These are phyloP conservation scores for Microthlaspi erraticum DNA, from an alignment of 345 rosid species.

Conservation along the genomic window DNA sequence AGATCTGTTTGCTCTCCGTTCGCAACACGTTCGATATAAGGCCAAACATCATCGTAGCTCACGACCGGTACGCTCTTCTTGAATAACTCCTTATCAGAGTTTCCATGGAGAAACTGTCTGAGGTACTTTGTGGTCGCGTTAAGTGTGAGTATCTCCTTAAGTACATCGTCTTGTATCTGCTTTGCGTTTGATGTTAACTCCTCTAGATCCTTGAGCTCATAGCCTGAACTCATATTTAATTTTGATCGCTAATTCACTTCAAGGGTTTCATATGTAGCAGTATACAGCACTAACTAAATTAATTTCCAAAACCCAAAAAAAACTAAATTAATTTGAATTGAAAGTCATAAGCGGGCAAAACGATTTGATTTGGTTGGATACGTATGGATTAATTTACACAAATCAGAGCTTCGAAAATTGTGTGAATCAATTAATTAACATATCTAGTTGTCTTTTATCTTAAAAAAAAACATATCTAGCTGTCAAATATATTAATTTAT, in stretches of 20 bases:
- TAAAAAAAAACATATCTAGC: no score
- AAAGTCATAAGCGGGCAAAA: no score
- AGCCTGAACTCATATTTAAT: not conserved
- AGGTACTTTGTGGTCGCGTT: not conserved
- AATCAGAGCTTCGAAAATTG: no score
- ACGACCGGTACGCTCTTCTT: conserved; percentile 60
- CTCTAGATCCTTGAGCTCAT: not conserved
- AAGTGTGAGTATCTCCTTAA: not conserved
- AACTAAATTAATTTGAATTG: no score
- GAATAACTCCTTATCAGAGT: conserved; percentile 37
- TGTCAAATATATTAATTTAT: no score
- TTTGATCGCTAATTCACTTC: not conserved
- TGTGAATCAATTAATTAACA: no score
- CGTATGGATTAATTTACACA: no score
- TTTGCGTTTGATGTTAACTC: not conserved
- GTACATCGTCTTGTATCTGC: conserved; percentile 3
- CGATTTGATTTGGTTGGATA: no score
- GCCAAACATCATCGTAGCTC: conserved; percentile 61
- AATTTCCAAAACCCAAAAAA: no score
- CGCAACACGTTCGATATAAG: conserved; percentile 55
- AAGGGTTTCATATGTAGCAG: not conserved
- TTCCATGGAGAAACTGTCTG: not conserved
- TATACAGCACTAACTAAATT: no score
- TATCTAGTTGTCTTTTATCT: no score
- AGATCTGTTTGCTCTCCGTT: conserved; percentile 33